A percentile compares a stretch with the other conserved stretches of the same genome.
phyloP scores from a whole-genome alignment of 2,329 filamentous ascomycete species.

The Aspergillus nomiae region DNA sequence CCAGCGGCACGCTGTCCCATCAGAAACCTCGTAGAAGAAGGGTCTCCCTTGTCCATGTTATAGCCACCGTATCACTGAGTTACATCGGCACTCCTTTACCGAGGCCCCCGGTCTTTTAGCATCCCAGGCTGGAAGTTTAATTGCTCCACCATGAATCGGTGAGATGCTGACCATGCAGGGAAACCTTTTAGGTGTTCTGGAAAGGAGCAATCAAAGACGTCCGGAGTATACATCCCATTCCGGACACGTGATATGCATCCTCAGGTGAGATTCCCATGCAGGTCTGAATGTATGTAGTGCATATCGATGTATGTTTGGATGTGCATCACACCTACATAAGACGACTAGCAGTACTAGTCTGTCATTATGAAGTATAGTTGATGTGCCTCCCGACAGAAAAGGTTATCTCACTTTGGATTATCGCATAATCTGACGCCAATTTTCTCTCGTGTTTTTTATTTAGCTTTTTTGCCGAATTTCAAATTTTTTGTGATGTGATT shows the following conservation, averaged over 20 bases:
- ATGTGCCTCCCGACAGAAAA: neutral
- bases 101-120: neutral
- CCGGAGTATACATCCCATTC: neutral
- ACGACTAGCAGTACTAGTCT: neutral
- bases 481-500: neutral
- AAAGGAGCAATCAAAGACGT: neutral
- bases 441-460: neutral
- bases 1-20: neutral
- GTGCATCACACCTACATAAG: neutral
- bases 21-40: neutral
- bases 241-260: neutral
- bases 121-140: neutral
- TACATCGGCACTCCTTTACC: neutral
- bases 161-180: neutral
- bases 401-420: neutral
- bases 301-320: neutral
- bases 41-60: neutral
- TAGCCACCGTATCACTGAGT: conserved; percentile 7
- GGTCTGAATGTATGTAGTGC: neutral
- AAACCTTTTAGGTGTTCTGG: neutral
- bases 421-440: neutral
- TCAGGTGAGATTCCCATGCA: neutral
- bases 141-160: neutral
- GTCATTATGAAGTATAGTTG: neutral
- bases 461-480: neutral